phyloP scores from a whole-genome alignment of 441 rosid genomes.

The Euphorbia corollata region DNA sequence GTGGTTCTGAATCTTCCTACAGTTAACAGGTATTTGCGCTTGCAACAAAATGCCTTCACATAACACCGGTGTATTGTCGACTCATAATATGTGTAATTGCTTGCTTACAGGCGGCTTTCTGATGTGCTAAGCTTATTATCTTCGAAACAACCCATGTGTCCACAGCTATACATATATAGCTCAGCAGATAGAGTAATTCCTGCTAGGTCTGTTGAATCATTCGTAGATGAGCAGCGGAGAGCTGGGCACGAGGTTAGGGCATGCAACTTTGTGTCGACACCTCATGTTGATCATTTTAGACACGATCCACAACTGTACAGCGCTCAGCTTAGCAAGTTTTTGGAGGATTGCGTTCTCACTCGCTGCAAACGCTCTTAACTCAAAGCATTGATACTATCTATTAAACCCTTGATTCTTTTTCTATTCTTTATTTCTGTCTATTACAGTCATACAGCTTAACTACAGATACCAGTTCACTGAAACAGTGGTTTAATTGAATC shows the following conservation, averaged over 20 bases:
- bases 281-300: constrained; percentile 93
- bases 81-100: neutral
- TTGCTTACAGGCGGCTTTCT: constrained; percentile 63
- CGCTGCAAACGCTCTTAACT: constrained; percentile 38
- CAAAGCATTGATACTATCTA: neutral
- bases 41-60: neutral
- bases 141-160: constrained; percentile 73
- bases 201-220: constrained; percentile 63
- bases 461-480: constrained; percentile 18
- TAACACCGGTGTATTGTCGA: neutral
- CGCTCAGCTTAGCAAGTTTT: constrained; percentile 62
- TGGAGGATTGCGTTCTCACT: constrained; percentile 62
- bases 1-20: constrained; percentile 74
- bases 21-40: constrained; percentile 55
- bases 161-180: constrained; percentile 91
- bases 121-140: constrained; percentile 57
- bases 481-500: neutral
- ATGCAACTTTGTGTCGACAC: constrained; percentile 87
- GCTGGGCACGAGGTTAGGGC: constrained; percentile 73
- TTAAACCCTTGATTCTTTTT: constrained; percentile 3
- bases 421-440: neutral
- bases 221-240: constrained; percentile 67
- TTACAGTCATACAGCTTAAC: constrained; percentile 12
- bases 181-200: constrained; percentile 94
- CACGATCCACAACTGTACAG: constrained; percentile 76